Percentiles rank a stretch among this genome's conserved stretches.
phyloP scores from a whole-genome alignment of 257 asterid genomes.

The Ballota nigra region DNA sequence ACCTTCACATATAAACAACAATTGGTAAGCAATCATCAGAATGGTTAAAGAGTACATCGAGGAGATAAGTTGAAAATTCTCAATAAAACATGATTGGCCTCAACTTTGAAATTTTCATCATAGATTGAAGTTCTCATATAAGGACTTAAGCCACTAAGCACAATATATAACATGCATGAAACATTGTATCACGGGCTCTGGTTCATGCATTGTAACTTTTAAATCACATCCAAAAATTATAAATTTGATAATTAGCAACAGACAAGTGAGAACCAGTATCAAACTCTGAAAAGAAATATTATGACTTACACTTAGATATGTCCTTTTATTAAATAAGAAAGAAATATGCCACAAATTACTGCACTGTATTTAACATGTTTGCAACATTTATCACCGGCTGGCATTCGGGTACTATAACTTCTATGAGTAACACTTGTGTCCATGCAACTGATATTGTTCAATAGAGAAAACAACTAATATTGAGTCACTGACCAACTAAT shows the following conservation, averaged over 20 bases:
- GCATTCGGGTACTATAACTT: too few relatives aligned
- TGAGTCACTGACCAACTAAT: too few relatives aligned
- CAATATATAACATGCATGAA: neutral
- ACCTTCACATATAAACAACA: conserved; percentile 51
- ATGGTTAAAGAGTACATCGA: neutral
- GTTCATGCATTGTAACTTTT: too few relatives aligned
- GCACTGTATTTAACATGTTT: neutral
- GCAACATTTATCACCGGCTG: neutral
- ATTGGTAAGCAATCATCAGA: conserved; percentile 2
- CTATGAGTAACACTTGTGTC: too few relatives aligned
- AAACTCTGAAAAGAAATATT: neutral
- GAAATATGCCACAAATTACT: neutral
- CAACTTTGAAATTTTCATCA: neutral
- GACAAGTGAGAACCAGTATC: too few relatives aligned
- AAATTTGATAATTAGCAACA: neutral
- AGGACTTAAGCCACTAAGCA: neutral
- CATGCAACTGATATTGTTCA: too few relatives aligned
- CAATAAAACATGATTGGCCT: neutral
- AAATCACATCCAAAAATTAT: too few relatives aligned
- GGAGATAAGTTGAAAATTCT: conserved; percentile 1
- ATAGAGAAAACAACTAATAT: too few relatives aligned
- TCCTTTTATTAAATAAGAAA: neutral
- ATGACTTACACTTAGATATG: neutral
- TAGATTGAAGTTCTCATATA: neutral
- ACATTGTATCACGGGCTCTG: neutral